phyloP scores from a whole-genome alignment of 352 stramenopile species.

The Pythium rishiriense region DNA sequence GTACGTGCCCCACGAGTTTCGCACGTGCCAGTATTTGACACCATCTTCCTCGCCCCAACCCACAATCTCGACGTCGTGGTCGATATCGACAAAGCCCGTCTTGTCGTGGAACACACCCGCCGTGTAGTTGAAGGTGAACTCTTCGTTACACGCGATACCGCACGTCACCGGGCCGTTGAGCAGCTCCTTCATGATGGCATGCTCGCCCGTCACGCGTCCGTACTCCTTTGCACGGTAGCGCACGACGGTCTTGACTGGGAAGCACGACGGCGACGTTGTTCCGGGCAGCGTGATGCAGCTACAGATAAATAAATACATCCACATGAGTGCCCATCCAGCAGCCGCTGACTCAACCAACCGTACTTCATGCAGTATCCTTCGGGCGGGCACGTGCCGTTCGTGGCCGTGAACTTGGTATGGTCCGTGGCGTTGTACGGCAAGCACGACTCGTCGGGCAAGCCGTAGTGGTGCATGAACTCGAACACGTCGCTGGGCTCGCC shows the following conservation, averaged over 20 bases:
- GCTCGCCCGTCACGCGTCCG: constrained; percentile 64
- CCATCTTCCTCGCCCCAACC: constrained; percentile 93
- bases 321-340: constrained; percentile 73
- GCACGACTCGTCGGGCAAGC: constrained; percentile 77
- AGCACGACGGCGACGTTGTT: constrained; percentile 49
- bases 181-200: constrained; percentile 85
- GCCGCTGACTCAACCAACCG: constrained; percentile 41
- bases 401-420: constrained; percentile 64
- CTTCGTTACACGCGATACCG: constrained; percentile 89
- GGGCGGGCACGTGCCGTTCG: constrained; percentile 73
- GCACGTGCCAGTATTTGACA: constrained; percentile 96
- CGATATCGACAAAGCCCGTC: constrained; percentile 81
- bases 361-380: constrained; percentile 87
- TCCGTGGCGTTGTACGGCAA: constrained; percentile 82
- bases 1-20: constrained; percentile 94
- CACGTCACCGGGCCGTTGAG: constrained; percentile 90
- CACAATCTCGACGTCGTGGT: constrained; percentile 83
- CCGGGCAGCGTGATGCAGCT: constrained; percentile 70
- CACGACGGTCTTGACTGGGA: constrained; percentile 76
- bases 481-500: constrained; percentile 76
- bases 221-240: constrained; percentile 79
- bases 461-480: constrained; percentile 78
- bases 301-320: constrained; percentile 12
- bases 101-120: constrained; percentile 92
- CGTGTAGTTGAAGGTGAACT: constrained; percentile 91